These are phyloP conservation scores for Phytophthora megakarya DNA, from an alignment of 352 stramenopile genomes.

Conservation along the genomic window DNA sequence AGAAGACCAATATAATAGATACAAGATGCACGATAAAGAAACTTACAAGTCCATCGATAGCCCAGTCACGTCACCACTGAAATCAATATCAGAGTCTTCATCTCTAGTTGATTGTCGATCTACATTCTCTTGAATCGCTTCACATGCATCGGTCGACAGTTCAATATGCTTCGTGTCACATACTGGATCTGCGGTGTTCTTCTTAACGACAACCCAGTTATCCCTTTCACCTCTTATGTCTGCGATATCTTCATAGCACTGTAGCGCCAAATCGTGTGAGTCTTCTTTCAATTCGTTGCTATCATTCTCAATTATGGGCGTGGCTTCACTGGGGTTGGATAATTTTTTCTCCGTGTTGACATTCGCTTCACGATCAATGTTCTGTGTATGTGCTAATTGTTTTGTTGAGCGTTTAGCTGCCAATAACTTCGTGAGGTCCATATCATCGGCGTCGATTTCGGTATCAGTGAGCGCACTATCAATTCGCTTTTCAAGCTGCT, in stretches of 20 bases:
- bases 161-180: not conserved
- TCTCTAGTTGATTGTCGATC: not conserved
- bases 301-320: not conserved
- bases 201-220: slow-evolving; percentile 15
- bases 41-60: slow-evolving; percentile 74
- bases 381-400: slow-evolving; percentile 1
- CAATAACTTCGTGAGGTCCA: slow-evolving; percentile 36
- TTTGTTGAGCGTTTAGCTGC: slow-evolving; percentile 39
- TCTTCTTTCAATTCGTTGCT: not conserved
- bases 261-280: not conserved
- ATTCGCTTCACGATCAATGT: not conserved
- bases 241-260: not conserved
- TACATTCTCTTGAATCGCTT: not conserved
- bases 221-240: not conserved
- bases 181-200: not conserved
- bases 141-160: not conserved
- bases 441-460: slow-evolving; percentile 22
- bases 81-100: slow-evolving; percentile 14
- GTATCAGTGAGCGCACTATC: not conserved
- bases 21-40: slow-evolving; percentile 23
- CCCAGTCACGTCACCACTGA: slow-evolving; percentile 29
- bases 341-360: not conserved
- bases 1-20: slow-evolving; percentile 17
- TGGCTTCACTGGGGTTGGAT: not conserved
- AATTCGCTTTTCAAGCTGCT: not conserved